phyloP scores from a whole-genome alignment of 2,329 filamentous ascomycete genomes.

The Raffaelea ambrosiae region DNA sequence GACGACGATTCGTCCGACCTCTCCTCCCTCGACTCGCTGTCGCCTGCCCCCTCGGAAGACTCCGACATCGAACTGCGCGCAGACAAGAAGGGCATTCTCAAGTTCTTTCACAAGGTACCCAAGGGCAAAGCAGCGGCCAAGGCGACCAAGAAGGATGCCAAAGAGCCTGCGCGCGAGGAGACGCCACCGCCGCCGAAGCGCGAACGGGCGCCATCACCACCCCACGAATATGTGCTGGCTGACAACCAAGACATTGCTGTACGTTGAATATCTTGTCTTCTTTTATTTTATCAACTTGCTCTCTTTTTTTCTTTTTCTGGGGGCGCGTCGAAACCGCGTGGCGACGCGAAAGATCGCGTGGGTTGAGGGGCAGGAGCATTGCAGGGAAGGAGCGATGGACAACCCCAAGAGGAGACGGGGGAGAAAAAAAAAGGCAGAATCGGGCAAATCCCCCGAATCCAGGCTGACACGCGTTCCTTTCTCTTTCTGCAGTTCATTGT shows the following conservation, averaged over 20 bases:
- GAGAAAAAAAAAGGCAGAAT: not conserved
- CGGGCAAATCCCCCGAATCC: no score
- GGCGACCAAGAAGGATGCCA: slow-evolving; percentile 15
- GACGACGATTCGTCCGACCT: slow-evolving; percentile 57
- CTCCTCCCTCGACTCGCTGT: slow-evolving; percentile 43
- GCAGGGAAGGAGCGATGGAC: not conserved
- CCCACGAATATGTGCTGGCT: slow-evolving; percentile 81
- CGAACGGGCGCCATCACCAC: slow-evolving; percentile 66
- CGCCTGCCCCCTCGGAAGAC: slow-evolving; percentile 43
- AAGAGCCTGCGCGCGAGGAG: slow-evolving; percentile 27
- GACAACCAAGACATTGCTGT: slow-evolving; percentile 91
- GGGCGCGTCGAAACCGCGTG: slow-evolving; percentile 17
- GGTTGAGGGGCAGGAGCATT: slow-evolving; percentile 18
- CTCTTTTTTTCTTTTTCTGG: not conserved
- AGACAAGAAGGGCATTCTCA: slow-evolving; percentile 50
- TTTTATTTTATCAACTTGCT: slow-evolving; percentile 25
- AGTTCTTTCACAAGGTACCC: slow-evolving; percentile 54
- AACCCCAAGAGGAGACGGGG: not conserved
- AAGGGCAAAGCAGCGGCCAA: slow-evolving; percentile 21
- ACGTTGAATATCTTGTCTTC: slow-evolving; percentile 44
- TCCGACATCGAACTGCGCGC: slow-evolving; percentile 40
- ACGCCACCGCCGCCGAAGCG: slow-evolving; percentile 67
- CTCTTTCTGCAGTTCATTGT: slow-evolving; percentile 70
- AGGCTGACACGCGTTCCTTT: slow-evolving; percentile 21
- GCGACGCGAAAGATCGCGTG: slow-evolving; percentile 48